phyloP scores from a whole-genome alignment of 305 asterid species.

The Vinca major region DNA sequence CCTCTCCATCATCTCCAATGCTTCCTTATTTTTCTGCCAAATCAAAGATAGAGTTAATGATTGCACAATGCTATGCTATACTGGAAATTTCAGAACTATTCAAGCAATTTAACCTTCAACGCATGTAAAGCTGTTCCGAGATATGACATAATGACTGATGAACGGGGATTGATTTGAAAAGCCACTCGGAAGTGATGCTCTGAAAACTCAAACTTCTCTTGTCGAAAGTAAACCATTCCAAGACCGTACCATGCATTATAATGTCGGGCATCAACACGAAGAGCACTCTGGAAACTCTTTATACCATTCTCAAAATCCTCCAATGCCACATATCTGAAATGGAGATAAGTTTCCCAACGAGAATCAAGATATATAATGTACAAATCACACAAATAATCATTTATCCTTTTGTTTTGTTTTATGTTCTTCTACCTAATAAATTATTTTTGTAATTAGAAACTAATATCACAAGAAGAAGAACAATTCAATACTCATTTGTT shows the following conservation, averaged over 20 bases:
- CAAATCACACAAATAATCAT: neutral
- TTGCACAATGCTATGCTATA: neutral
- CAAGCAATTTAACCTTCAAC: conserved; percentile 47
- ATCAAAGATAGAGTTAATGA: neutral
- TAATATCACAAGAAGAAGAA: neutral
- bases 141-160: conserved; percentile 91
- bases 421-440: too few relatives aligned
- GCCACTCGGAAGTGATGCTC: conserved; percentile 97
- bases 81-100: neutral
- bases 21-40: conserved; percentile 64
- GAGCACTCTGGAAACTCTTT: conserved; percentile 79
- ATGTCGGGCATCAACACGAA: conserved; percentile 75
- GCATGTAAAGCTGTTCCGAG: conserved; percentile 86
- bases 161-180: conserved; percentile 67
- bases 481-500: neutral
- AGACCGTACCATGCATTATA: conserved; percentile 99
- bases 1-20: conserved; percentile 76
- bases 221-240: conserved; percentile 91
- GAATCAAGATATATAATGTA: conserved; percentile 1
- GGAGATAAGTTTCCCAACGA: conserved; percentile 8
- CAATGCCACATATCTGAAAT: conserved; percentile 65
- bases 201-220: conserved; percentile 82
- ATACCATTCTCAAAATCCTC: conserved; percentile 92
- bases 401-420: too few relatives aligned
- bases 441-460: too few relatives aligned